Evolutionary conservation across 345 rosid genomes (phyloP), one percentile per base, ranked within the genome.

Genomic region (Eutrema heterophyllum): DNA sequence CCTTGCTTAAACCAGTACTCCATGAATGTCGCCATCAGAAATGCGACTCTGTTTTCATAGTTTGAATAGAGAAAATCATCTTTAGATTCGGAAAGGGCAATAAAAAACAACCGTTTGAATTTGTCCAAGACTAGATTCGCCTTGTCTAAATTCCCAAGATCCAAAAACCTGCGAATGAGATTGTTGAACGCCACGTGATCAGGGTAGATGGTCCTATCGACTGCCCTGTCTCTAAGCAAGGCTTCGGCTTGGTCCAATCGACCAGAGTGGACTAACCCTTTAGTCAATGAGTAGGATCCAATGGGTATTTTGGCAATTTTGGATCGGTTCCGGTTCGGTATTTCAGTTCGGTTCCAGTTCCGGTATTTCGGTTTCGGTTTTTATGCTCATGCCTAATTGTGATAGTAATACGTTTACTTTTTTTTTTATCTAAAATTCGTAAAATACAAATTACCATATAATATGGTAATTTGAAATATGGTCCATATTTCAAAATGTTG

Each of bases 1-100:
- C 59, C 59, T 53, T 53, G 58, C 18, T 53, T 54, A 14, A 54
- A 54, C 59, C 59, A 54, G 39, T 54, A 54, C 18, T 54, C 59
- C 59, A 54, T 54, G 39, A 54, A 54, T 30, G 59, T 3, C 18
- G 38, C 38, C 59, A 14, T 54, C 4, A 54, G 18, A 18, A 54
- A 30, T 9, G 59, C 59, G 18, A 29, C 39, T 14, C 5, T 18
- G 21, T 46, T 9, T 16, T 16, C 51, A 16, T 46, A n/a, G n/a
- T n/a, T n/a, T n/a, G n/a, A n/a, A n/a, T n/a, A n/a, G n/a, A n/a
- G n/a, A n/a, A n/a, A n/a, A n/a, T n/a, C n/a, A n/a, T n/a, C n/a
- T n/a, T n/a, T n/a, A n/a, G n/a, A n/a, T n/a, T n/a, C n/a, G 18
- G 49, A 43, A 43, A 3, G 15, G 8, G 7, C 18, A 44, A 5